Base-by-base conservation (phyloP, 805 yeast genomes). In the Monosporozyma siamensis region DNA sequence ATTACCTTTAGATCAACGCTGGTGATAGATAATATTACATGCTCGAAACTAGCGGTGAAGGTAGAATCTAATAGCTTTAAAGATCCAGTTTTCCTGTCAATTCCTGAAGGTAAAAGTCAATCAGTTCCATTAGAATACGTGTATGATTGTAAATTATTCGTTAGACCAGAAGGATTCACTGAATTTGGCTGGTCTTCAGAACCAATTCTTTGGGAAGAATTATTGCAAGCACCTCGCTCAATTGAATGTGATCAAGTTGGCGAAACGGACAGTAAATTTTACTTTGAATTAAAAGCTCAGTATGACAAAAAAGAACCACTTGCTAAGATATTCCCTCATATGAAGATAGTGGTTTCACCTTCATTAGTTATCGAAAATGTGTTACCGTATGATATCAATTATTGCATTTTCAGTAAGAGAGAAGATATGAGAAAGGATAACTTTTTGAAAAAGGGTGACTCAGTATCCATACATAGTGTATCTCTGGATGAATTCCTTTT, bases 331-430 rank as follows among this genome's bases (percentile, higher is more conserved):
- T 94, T 86, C 54, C 98, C 98, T 0, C 92, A 85, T 53, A 73
- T 90, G 84, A 72, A 69, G 7, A 64, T 92, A 20, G 72, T 78
- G 4, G 64, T 92, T 6, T 78, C 92, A 0, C 86, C 97, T 0
- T 97, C 98, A 0, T 63, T 92, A 37, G 85, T 84, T 51, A 69
- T 92, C 44, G 88, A 84, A 50, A 92, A 92, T 54, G 66, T 87
- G 40, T 60, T 94, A 39, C 97, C 99, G 0, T 83, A 74, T 56
- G 95, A 85, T 52, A 62, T 90, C 35, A 69, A 75, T 15, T 87
- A 82, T 63, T 69, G 82, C 44, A 69, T 92, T 11, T 83, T 82
- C 59, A 92, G 88, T 58, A 84, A 85, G 53, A 78, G 77, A 17
- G 68, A 78, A 27, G 74, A 73, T 41, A 73, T 72, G 45, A 89